Evolutionary conservation across 1,284 basidiomycete species (phyloP).

Genomic region (Ganoderma leucocontextum): DNA sequence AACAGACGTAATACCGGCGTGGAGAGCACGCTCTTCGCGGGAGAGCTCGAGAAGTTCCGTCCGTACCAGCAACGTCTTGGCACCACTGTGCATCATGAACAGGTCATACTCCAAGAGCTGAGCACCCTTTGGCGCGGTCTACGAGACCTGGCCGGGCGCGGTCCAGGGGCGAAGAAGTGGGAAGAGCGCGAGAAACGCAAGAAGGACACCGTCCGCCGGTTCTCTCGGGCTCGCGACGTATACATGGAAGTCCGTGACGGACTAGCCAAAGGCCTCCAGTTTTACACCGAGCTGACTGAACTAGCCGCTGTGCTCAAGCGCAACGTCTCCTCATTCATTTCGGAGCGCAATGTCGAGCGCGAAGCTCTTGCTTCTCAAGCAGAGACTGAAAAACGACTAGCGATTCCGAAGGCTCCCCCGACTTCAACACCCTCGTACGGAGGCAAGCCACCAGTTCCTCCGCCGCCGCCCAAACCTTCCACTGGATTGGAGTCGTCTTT

Average conservation of each 20-base stretch:
- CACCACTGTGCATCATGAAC: constrained; percentile 82
- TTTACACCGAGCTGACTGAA: constrained; percentile 86
- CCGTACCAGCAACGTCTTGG: constrained; percentile 88
- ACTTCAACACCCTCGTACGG: constrained; percentile 52
- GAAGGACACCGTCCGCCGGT: constrained; percentile 75
- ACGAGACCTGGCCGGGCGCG: constrained; percentile 75
- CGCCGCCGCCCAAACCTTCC: constrained; percentile 51
- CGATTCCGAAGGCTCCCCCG: constrained; percentile 42
- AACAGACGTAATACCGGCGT: constrained; percentile 88
- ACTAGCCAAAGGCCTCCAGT: constrained; percentile 87
- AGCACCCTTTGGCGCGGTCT: constrained; percentile 74
- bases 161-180: constrained; percentile 79
- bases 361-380: constrained; percentile 73
- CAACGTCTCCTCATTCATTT: constrained; percentile 71
- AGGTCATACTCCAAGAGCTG: constrained; percentile 75
- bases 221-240: constrained; percentile 79
- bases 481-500: constrained; percentile 56
- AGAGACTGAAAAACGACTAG: constrained; percentile 73
- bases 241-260: constrained; percentile 91
- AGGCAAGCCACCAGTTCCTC: constrained; percentile 58
- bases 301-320: constrained; percentile 68
- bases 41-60: constrained; percentile 95
- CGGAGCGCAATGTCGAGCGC: constrained; percentile 75
- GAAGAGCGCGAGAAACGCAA: constrained; percentile 82
- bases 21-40: constrained; percentile 89